These are phyloP conservation scores for Colletotrichum agaves DNA, from an alignment of 2,329 filamentous ascomycete genomes.

Conservation along the genomic window DNA sequence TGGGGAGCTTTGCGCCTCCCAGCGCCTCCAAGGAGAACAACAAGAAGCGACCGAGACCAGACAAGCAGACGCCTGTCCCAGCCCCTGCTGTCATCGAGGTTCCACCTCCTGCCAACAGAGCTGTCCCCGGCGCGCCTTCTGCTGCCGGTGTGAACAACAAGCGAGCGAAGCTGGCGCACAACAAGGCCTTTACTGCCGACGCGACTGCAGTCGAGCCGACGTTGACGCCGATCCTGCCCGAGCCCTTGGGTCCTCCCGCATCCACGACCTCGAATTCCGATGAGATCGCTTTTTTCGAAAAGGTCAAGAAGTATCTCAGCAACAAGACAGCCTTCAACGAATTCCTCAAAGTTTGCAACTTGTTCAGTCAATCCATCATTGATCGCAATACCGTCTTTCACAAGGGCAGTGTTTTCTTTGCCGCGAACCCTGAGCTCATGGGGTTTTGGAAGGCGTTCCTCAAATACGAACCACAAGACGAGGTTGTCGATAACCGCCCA, in stretches of 20 bases:
- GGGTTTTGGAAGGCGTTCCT: constrained; percentile 88
- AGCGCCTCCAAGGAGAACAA: constrained; percentile 84
- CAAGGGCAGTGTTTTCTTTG: constrained; percentile 87
- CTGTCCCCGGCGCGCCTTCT: constrained; percentile 42
- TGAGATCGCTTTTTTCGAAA: constrained; percentile 93
- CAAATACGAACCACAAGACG: constrained; percentile 79
- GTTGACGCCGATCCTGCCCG: constrained; percentile 86
- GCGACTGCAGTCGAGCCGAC: constrained; percentile 81
- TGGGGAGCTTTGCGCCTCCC: constrained; percentile 91
- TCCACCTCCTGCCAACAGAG: constrained; percentile 49
- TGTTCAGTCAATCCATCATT: constrained; percentile 93
- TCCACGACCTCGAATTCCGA: constrained; percentile 81
- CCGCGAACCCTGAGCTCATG: constrained; percentile 89
- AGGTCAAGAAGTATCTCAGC: constrained; percentile 93
- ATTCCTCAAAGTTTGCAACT: constrained; percentile 95
- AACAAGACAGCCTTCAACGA: constrained; percentile 95
- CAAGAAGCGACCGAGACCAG: constrained; percentile 82
- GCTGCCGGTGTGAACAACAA: constrained; percentile 59
- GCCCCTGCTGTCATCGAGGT: constrained; percentile 57
- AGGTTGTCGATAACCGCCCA: constrained; percentile 81
- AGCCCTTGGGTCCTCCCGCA: constrained; percentile 82
- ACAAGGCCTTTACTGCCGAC: constrained; percentile 66
- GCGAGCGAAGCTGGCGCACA: constrained; percentile 79
- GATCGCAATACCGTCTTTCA: constrained; percentile 85
- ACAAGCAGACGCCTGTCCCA: constrained; percentile 63